Evolutionary conservation across 116 monocot species (phyloP), one percentile per base, ranked within the genome.

Genomic region (Thalassia testudinum): DNA sequence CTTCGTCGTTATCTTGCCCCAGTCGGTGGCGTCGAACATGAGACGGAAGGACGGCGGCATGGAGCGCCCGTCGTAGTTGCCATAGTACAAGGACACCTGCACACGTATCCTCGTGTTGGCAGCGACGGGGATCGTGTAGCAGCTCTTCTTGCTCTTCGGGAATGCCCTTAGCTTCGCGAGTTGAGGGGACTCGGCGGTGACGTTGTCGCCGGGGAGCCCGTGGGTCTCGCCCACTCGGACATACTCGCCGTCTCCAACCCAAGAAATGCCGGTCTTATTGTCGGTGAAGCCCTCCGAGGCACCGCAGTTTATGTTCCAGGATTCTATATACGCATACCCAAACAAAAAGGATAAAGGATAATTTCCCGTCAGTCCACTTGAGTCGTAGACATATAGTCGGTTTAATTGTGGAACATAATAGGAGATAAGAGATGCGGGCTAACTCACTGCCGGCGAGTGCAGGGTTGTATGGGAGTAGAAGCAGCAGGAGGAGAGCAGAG

Each of bases 41-140:
- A 77, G 26, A 10, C 49, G 57, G 52, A 77, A 72, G 0, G 26
- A 49, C 15, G 71, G 71, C n/a, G 76, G 71, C 7, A 56, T 48
- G 3, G 27, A 19, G 64, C 38, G 54, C 3, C 64, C 61, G 60
- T 77, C 77, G 51, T 72, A 77, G 47, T 77, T 72, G 0, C 75
- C 75, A 37, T 75, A 75, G 68, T 57, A 67, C 54, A 80, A 80
- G 18, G 47, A 45, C 0, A 50, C 72, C 1, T 68, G 54, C 2
- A 68, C 56, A 1, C 57, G 80, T 12, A 80, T 24, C 47, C 45
- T 12, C 25, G 14, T 29, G 0, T 11, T 24, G 2, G 2, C 19
- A 1, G 0, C 7, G 1, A 61, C n/a, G 4, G 43, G 47, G 42
- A 57, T 44, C 23, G 43, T 63, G 43, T 43, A 55, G 34, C 55